Evolutionary conservation across 2,329 filamentous ascomycete genomes (phyloP).

Genomic region (Beauveria sp.): DNA sequence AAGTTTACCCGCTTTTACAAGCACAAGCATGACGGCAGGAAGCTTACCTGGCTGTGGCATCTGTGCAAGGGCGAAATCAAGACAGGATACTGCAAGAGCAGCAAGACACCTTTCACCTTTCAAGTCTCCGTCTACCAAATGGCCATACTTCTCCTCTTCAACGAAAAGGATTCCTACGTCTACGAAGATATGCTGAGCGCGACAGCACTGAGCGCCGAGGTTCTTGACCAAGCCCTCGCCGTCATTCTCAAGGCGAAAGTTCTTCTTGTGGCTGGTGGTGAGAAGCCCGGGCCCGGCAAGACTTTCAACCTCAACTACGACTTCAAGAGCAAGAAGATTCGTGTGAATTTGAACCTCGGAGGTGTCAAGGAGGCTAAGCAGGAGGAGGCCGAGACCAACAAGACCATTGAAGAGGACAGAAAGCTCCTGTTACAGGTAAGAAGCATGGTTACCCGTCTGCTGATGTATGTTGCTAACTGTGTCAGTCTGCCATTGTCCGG

Average conservation of each 20-base stretch:
- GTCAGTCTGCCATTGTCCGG: constrained; percentile 89
- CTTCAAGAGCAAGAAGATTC: constrained; percentile 98
- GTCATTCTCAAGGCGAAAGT: constrained; percentile 94
- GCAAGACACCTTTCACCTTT: constrained; percentile 91
- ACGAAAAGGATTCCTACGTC: constrained; percentile 75
- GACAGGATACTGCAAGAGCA: constrained; percentile 81
- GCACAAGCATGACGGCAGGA: constrained; percentile 92
- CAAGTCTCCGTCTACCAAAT: constrained; percentile 98
- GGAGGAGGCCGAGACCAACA: constrained; percentile 94
- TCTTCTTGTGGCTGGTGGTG: constrained; percentile 57
- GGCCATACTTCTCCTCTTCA: constrained; percentile 91
- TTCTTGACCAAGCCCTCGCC: constrained; percentile 75
- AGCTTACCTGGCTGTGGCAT: constrained; percentile 97
- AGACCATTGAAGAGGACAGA: constrained; percentile 97
- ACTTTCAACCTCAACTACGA: constrained; percentile 82
- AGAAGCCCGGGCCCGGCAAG: constrained; percentile 71
- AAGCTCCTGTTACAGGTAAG: constrained; percentile 93
- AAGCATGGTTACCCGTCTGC: background rate
- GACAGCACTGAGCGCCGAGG: constrained; percentile 73
- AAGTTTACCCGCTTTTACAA: constrained; percentile 88
- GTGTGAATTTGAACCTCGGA: constrained; percentile 89
- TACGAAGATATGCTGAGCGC: constrained; percentile 83
- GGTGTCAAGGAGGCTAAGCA: constrained; percentile 96
- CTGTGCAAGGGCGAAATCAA: constrained; percentile 96
- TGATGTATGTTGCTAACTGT: constrained; percentile 18